Evolutionary conservation across 306 rosid species (phyloP).

Genomic region (Dalbergia cochinchinensis): DNA sequence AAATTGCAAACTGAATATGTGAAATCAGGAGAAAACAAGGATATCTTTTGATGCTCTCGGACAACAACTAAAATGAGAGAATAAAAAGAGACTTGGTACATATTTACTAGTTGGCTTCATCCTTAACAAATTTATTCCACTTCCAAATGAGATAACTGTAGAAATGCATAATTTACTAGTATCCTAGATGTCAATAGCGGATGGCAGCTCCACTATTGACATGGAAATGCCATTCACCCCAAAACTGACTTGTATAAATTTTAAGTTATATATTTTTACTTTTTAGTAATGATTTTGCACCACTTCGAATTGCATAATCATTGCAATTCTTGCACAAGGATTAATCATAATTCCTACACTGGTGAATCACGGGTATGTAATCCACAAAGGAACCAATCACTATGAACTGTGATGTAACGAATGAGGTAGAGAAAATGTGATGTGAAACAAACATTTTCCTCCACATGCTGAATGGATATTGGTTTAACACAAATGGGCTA

Average conservation of each 20-base stretch:
- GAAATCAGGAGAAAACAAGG: neutral
- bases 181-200: neutral
- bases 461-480: neutral
- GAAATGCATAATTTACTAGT: neutral
- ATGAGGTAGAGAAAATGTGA: neutral
- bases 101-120: neutral
- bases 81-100: neutral
- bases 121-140: neutral
- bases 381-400: constrained; percentile 4
- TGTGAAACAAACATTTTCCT: neutral
- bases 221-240: no score
- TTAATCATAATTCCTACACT: constrained; percentile 2
- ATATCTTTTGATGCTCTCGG: neutral
- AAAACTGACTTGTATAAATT: no score
- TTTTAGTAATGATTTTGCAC: neutral
- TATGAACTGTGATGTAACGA: constrained; percentile 1
- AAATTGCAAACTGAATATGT: neutral
- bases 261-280: no score
- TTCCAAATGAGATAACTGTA: constrained; percentile 6
- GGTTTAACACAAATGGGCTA: constrained; percentile 2
- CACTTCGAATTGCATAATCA: neutral
- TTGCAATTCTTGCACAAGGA: neutral
- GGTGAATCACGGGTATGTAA: neutral
- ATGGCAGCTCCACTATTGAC: no score
- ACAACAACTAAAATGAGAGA: neutral